Evolutionary conservation across 2,329 filamentous ascomycete genomes (phyloP), one percentile per base, ranked within the genome.

Genomic region (Magnaporthiopsis incrustans): DNA sequence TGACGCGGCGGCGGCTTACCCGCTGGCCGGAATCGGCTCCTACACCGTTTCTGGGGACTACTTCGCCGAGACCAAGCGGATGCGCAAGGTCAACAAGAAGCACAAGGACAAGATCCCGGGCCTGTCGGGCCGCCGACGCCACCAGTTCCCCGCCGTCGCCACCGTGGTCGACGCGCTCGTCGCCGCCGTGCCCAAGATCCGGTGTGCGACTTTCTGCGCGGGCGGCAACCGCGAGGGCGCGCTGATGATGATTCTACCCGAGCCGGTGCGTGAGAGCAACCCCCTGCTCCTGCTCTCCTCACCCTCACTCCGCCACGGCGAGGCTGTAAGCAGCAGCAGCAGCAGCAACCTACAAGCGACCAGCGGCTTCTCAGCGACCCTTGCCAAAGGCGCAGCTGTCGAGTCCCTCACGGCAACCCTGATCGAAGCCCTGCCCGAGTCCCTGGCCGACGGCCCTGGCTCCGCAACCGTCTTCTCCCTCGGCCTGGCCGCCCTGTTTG

Each of bases 141-240:
- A 82, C 15, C 93, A 97, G 74, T 92, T 96, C 57, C 90, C 91
- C 1, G 92, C 93, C 35, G 92, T 97, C 38, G 86, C 87, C 0
- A 86, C 91, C 35, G 85, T 97, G 5, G 85, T 97, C n/a, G 85
- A 89, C 38, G 88, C 90, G 25, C 83, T 97, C 22, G 80, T 89
- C 38, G 78, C 84, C 57, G 84, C 87, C 0, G 81, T 96, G 2
- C 90, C 90, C 4, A 81, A 81, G 58, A 88, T 96, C 68, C 85
- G 85, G 58, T 82, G 84, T 30, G 90, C 93, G 3, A 89, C 88
- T 0, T 97, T 97, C 75, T 96, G 92, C 72, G 89, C 91, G 69
- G 74, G 93, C 26, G 93, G 92, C 10, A 93, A 97, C 66, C 82
- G 92, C 57, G 92, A 97, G 75, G 93, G 93, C 0, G 87, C 87